Percentiles rank a stretch among this genome's conserved stretches.
phyloP scores from a whole-genome alignment of 805 yeast species.

The Pichia eremophila region DNA sequence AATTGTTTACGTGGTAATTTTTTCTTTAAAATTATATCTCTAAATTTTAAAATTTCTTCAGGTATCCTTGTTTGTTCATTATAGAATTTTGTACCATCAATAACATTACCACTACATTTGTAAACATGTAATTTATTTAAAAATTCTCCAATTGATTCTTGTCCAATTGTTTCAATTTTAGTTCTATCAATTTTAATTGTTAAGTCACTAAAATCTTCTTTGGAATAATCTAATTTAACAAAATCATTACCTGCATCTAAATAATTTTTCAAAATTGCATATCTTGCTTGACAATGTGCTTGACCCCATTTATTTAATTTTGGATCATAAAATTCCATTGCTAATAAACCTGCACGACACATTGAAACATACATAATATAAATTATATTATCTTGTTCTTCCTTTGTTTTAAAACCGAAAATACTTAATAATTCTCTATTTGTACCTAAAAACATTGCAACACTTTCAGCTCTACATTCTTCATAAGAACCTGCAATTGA shows the following conservation, averaged over 20 bases:
- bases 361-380: conserved; percentile 65
- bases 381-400: conserved; percentile 55
- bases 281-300: conserved; percentile 91
- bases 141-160: conserved; percentile 62
- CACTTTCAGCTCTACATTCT: conserved; percentile 89
- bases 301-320: conserved; percentile 80
- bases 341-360: conserved; percentile 83
- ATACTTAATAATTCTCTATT: conserved; percentile 59
- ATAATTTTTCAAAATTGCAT: conserved; percentile 70
- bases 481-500: conserved; percentile 79
- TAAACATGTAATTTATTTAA: conserved; percentile 64
- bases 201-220: conserved; percentile 48
- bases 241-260: conserved; percentile 54
- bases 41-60: conserved; percentile 49
- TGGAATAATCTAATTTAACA: conserved; percentile 41
- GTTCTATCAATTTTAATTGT: conserved; percentile 47
- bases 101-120: conserved; percentile 70
- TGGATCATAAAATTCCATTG: conserved; percentile 85
- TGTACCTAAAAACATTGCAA: conserved; percentile 72
- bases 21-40: conserved; percentile 60
- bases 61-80: conserved; percentile 60
- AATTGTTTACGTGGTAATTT: conserved; percentile 79
- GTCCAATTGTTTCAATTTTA: conserved; percentile 62
- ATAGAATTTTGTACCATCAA: conserved; percentile 55
- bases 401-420: conserved; percentile 52